phyloP scores from a whole-genome alignment of 23 red algal species.

The Gracilaria caudata region DNA sequence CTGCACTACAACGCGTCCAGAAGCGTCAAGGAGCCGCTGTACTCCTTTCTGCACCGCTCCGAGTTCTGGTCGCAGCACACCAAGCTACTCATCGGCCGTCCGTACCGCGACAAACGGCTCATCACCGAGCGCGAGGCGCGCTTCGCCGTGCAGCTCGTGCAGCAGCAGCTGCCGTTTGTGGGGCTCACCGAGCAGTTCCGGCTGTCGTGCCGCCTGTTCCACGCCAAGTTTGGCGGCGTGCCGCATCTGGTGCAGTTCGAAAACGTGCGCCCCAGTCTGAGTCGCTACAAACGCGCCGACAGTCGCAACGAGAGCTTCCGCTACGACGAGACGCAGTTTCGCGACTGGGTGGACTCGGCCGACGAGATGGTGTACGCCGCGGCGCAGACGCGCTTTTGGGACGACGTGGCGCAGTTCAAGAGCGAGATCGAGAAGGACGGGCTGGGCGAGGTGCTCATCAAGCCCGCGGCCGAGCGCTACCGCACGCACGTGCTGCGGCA shows the following conservation, averaged over 20 bases:
- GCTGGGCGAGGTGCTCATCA: constrained; percentile 27
- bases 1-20: constrained; percentile 48
- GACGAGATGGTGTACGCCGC: constrained; percentile 59
- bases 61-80: constrained; percentile 68
- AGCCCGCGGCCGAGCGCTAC: background rate
- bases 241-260: constrained; percentile 63
- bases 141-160: background rate
- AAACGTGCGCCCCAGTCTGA: constrained; percentile 54
- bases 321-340: constrained; percentile 44
- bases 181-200: constrained; percentile 59
- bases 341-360: constrained; percentile 33
- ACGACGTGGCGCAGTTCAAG: constrained; percentile 20
- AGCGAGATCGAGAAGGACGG: constrained; percentile 47
- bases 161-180: constrained; percentile 15
- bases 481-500: background rate
- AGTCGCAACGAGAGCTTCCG: constrained; percentile 12
- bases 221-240: constrained; percentile 63
- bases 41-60: constrained; percentile 27
- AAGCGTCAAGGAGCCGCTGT: background rate
- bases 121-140: constrained; percentile 23
- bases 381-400: constrained; percentile 49
- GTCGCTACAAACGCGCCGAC: background rate
- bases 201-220: constrained; percentile 56
- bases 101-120: constrained; percentile 30
- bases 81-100: constrained; percentile 43